Evolutionary conservation across 352 stramenopile species (phyloP).

Genomic region (Pythium inflatum): DNA sequence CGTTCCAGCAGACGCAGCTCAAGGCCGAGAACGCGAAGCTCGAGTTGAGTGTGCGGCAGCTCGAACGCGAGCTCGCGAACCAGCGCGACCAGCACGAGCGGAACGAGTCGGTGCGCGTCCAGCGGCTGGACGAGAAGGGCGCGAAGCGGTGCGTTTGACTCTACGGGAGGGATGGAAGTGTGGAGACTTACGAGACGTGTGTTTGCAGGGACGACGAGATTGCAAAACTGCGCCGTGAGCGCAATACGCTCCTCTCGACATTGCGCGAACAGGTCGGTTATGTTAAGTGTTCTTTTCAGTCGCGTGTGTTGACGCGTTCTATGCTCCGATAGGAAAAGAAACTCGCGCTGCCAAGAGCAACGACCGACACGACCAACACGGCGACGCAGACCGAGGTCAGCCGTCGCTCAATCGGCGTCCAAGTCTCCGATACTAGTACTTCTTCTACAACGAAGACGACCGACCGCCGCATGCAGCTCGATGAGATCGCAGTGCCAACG

Average conservation of each 20-base stretch:
- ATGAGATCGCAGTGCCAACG: not conserved
- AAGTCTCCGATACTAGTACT: too few species aligned
- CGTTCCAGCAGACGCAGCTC: conserved; percentile 52
- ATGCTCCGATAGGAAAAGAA: not conserved
- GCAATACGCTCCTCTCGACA: conserved; percentile 62
- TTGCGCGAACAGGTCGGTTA: conserved; percentile 47
- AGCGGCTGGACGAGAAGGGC: conserved; percentile 49
- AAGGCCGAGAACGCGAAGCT: conserved; percentile 62
- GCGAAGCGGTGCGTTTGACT: conserved; percentile 40
- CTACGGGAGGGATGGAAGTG: not conserved
- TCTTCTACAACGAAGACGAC: not conserved
- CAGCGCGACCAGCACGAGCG: conserved; percentile 46
- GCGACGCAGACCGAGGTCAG: conserved; percentile 6
- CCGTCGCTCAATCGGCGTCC: not conserved
- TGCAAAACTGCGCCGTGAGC: conserved; percentile 58
- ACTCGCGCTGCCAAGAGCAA: not conserved
- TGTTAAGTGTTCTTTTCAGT: not conserved
- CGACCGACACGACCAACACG: not conserved
- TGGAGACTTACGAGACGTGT: not conserved
- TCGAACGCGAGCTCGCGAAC: conserved; percentile 66
- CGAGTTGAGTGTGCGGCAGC: conserved; percentile 58
- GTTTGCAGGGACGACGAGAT: conserved; percentile 60
- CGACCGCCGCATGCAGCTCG: conserved; percentile 22
- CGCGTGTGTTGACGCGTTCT: not conserved
- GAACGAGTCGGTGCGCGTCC: conserved; percentile 48